These are phyloP conservation scores for Gracilaria domingensis DNA, from an alignment of 23 red algal genomes.

Conservation along the genomic window DNA sequence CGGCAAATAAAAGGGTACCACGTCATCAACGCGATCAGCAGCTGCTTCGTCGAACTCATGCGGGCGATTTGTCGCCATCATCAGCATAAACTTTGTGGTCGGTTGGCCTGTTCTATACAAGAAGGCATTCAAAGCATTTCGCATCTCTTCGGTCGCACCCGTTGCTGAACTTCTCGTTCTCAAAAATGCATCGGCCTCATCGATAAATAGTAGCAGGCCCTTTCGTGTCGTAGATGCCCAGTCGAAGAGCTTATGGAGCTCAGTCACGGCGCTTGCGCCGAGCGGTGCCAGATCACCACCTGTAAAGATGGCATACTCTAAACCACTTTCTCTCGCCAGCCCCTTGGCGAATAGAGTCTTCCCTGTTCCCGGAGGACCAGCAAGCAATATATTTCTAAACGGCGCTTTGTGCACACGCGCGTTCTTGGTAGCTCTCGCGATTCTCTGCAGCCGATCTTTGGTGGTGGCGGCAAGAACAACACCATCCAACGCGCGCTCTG, in stretches of 20 bases:
- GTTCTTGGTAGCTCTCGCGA: conserved; percentile 76
- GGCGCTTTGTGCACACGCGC: conserved; percentile 66
- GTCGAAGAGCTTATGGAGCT: conserved; percentile 90
- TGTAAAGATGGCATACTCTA: conserved; percentile 92
- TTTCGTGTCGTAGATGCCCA: conserved; percentile 75
- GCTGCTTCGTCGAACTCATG: conserved; percentile 86
- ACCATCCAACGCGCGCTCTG: conserved; percentile 72
- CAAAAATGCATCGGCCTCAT: conserved; percentile 92
- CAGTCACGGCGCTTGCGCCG: conserved; percentile 73
- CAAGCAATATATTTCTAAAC: conserved; percentile 87
- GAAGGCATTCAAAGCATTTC: conserved; percentile 87
- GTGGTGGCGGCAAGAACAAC: conserved; percentile 66
- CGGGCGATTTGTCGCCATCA: conserved; percentile 83
- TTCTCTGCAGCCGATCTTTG: conserved; percentile 55
- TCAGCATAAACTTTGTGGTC: conserved; percentile 77
- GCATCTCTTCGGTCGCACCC: conserved; percentile 78
- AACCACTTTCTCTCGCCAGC: conserved; percentile 68
- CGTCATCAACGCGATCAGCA: conserved; percentile 85
- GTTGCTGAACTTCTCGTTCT: conserved; percentile 67
- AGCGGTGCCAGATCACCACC: conserved; percentile 87
- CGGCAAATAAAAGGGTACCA: conserved; percentile 74
- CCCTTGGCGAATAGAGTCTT: conserved; percentile 96
- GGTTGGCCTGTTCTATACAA: conserved; percentile 82
- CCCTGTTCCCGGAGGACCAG: conserved; percentile 97
- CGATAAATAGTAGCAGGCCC: conserved; percentile 83